Evolutionary conservation across 2,329 filamentous ascomycete genomes (phyloP).

Genomic region (Aspergillus fischeri): DNA sequence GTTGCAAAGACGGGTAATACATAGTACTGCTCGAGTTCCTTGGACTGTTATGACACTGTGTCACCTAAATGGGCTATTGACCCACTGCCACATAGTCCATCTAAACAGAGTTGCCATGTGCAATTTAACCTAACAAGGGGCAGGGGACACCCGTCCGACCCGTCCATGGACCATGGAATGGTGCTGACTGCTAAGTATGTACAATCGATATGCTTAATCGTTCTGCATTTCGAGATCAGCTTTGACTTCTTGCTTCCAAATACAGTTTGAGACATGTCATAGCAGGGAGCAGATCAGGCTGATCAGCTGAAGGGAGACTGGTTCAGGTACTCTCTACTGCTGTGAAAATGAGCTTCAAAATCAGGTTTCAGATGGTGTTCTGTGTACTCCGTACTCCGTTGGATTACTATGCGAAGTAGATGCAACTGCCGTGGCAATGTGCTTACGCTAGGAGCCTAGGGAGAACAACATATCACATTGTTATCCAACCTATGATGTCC

Average conservation of each 20-base stretch:
- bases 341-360: background rate
- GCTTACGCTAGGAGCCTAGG: background rate
- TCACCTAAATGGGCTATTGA: background rate
- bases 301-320: background rate
- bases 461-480: background rate
- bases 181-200: no score
- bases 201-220: conserved; percentile 5
- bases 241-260: background rate
- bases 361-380: no score
- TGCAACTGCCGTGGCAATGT: background rate
- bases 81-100: background rate
- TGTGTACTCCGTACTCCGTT: no score
- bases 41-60: background rate
- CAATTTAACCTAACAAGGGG: background rate
- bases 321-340: background rate
- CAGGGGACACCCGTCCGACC: background rate
- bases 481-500: background rate
- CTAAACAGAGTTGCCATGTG: background rate
- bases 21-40: no score
- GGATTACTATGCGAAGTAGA: background rate
- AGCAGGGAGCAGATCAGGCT: background rate
- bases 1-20: background rate
- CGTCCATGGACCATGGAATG: background rate
- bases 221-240: background rate
- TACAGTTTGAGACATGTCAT: background rate